Evolutionary conservation across 345 rosid genomes (phyloP).

Genomic region (Eucalyptus grandis): DNA sequence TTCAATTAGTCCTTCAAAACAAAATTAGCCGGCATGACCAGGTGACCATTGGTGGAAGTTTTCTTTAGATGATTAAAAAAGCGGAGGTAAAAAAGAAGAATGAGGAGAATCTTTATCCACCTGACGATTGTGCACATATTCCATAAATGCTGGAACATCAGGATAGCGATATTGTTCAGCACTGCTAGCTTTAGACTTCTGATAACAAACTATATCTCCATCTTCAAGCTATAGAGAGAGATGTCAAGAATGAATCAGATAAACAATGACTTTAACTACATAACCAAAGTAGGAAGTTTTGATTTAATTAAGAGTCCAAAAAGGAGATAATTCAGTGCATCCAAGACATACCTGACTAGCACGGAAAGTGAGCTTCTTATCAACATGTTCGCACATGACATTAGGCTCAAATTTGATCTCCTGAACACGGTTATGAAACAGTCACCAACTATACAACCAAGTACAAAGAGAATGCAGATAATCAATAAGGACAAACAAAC

Average conservation of each 20-base stretch:
- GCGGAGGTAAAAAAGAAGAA: background rate
- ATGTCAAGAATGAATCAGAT: background rate
- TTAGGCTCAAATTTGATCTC: slow-evolving; percentile 89
- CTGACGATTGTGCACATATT: slow-evolving; percentile 89
- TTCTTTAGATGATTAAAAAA: background rate
- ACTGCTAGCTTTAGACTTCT: slow-evolving; percentile 42
- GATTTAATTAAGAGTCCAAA: background rate
- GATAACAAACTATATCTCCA: slow-evolving; percentile 89
- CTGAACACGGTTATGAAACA: slow-evolving; percentile 13
- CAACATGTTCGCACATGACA: slow-evolving; percentile 84
- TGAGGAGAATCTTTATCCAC: slow-evolving; percentile 10
- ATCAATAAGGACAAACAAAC: slow-evolving; percentile 15
- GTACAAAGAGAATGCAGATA: background rate
- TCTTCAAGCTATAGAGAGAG: slow-evolving; percentile 60
- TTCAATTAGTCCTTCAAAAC: background rate
- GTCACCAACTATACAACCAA: background rate
- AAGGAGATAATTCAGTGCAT: background rate
- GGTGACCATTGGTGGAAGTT: background rate
- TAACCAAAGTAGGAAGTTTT: background rate
- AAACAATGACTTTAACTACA: background rate
- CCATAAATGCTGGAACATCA: slow-evolving; percentile 72
- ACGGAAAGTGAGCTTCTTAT: slow-evolving; percentile 59
- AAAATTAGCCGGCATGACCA: background rate
- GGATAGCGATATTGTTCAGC: slow-evolving; percentile 54
- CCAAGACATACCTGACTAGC: slow-evolving; percentile 49